Conservation (phyloP, 2,329 filamentous ascomycete genomes). For the Drechmeria coniospora region DNA sequence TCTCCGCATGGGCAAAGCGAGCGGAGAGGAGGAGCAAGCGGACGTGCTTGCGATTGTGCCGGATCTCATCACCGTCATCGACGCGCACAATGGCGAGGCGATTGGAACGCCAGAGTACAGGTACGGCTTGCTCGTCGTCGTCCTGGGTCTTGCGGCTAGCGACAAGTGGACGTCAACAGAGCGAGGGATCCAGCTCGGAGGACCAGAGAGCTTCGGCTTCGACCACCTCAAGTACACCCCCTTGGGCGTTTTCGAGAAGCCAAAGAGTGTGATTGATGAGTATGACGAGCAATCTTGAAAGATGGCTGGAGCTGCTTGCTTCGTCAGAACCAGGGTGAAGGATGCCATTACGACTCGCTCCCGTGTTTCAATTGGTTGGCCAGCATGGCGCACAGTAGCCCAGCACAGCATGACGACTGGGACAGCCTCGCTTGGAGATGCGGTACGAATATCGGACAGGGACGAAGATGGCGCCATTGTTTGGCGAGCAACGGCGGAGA, state of each 20-base stretch:
- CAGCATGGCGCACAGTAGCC: too few relatives aligned
- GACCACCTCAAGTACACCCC: conserved; percentile 30
- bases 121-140: conserved; percentile 34
- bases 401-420: too few relatives aligned
- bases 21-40: conserved; percentile 21
- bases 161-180: conserved; percentile 28
- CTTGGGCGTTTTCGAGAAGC: conserved; percentile 31
- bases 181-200: conserved; percentile 32
- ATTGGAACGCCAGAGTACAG: conserved; percentile 41
- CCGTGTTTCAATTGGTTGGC: too few relatives aligned
- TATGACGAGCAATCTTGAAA: too few relatives aligned
- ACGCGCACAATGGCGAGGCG: conserved; percentile 39
- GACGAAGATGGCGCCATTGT: too few relatives aligned
- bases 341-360: too few relatives aligned
- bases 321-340: too few relatives aligned
- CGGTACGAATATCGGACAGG: too few relatives aligned
- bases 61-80: conserved; percentile 39
- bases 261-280: conserved; percentile 37
- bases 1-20: conserved; percentile 16
- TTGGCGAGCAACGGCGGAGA: too few relatives aligned
- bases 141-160: conserved; percentile 29
- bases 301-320: too few relatives aligned
- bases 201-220: conserved; percentile 32
- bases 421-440: too few relatives aligned
- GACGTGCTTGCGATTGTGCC: conserved; percentile 37